A percentile compares a stretch with the other conserved stretches of the same genome.
These are phyloP conservation scores for Scutellaria minor DNA, from an alignment of 257 asterid species.

Conservation along the genomic window DNA sequence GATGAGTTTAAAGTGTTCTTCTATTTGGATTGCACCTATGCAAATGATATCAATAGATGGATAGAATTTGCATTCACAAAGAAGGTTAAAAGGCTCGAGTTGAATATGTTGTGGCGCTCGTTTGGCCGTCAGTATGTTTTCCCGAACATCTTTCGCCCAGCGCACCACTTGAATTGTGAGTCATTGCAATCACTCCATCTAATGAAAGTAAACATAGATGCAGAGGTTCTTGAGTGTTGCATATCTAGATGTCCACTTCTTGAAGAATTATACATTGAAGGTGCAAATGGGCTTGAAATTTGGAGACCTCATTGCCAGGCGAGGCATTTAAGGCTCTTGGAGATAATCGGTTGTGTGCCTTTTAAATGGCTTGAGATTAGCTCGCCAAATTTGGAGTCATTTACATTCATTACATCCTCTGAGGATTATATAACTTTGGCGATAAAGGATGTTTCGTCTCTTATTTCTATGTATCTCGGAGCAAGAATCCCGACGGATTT, in stretches of 20 bases:
- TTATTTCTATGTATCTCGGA: neutral
- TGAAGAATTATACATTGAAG: neutral
- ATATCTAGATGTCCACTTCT: constrained; percentile 5
- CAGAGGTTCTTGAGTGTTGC: neutral
- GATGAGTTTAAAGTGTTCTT: constrained; percentile 13
- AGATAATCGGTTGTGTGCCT: neutral
- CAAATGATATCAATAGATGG: neutral
- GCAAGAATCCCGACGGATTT: neutral
- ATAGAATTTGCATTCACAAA: constrained; percentile 15
- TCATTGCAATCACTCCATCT: constrained; percentile 5
- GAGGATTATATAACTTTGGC: no score
- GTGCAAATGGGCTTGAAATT: neutral
- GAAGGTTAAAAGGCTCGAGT: constrained; percentile 23
- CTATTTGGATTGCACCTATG: neutral
- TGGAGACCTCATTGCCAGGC: neutral
- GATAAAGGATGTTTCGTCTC: neutral
- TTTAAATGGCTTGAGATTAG: neutral
- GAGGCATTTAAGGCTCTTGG: constrained; percentile 3
- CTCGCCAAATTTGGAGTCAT: neutral
- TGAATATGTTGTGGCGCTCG: neutral
- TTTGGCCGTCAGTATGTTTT: neutral
- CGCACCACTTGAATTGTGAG: neutral
- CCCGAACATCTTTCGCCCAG: constrained; percentile 12
- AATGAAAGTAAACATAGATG: neutral
- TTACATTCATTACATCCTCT: neutral